Base-by-base conservation (phyloP, 2,329 filamentous ascomycete species). In the Hypocreales sp. region DNA sequence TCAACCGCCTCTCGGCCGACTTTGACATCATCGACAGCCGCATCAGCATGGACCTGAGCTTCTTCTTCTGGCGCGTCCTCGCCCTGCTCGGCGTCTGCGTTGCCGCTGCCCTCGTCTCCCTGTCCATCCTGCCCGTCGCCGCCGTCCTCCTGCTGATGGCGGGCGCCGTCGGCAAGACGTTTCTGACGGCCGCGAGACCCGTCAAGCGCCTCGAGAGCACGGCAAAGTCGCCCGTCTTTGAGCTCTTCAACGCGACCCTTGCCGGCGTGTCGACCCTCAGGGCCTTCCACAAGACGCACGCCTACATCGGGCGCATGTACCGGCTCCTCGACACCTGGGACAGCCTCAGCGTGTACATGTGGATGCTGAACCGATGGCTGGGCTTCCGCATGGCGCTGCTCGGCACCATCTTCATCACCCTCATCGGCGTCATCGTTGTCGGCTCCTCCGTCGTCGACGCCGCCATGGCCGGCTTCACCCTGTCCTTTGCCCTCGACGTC, bases 1-100 rank as follows among this genome's bases (percentile, higher is more conserved):
- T 86, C 13, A 87, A 87, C 50, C 66, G 80, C 2, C 82, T 86
- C 46, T 82, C 79, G 0, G 61, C 75, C 4, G 80, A 87, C 49
- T 84, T 87, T 48, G 71, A 75, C 38, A 64, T 72, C 22, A 67
- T 86, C 26, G 80, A 87, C 50, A 72, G 67, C 6, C 61, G 68
- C 20, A 55, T 84, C 26, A 67, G 72, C 6, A 65, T 67, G 37
- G 68, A 79, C 27, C 47, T 82, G 34, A 64, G 61, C 5, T 71
- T 73, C 38, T 62, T 71, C 18, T 52, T 68, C 14, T 64, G 65
- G 40, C 64, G 72, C n/a, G 40, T 67, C 8, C 56, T 86, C 21
- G 61, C 67, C 6, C 55, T 84, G 1, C 30, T 75, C 6, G 73
- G 74, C 1, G 68, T 84, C 9, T 64, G 81, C 25, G 56, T 73